Evolutionary conservation across 108 stramenopile genomes (phyloP).

Genomic region (Cylindrotheca closterium): DNA sequence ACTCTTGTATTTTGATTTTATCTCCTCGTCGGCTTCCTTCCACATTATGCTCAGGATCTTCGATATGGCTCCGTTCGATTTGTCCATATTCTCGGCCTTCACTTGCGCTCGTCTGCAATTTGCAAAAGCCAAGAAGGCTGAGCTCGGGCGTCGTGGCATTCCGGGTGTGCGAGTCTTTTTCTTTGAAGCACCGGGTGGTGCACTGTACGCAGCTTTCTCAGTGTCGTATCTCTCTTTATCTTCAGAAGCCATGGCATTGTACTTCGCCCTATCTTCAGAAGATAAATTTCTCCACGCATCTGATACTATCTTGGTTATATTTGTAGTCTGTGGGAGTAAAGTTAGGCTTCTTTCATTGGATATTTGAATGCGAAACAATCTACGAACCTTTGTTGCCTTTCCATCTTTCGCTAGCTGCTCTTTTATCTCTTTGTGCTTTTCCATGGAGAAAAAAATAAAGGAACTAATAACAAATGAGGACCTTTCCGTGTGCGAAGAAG

Average conservation of each 20-base stretch:
- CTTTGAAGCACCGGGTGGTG: conserved; percentile 25
- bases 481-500: neutral
- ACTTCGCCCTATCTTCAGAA: conserved; percentile 31
- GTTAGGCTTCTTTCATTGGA: neutral
- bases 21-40: conserved; percentile 30
- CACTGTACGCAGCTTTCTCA: conserved; percentile 39
- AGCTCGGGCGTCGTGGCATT: conserved; percentile 44
- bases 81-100: conserved; percentile 31
- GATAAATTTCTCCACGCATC: conserved; percentile 40
- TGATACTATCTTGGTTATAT: conserved; percentile 36
- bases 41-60: conserved; percentile 41
- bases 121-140: conserved; percentile 41
- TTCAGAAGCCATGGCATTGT: conserved; percentile 38
- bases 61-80: conserved; percentile 33
- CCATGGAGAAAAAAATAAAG: conserved; percentile 52
- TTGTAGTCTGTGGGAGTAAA: conserved; percentile 8
- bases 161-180: conserved; percentile 18
- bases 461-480: conserved; percentile 16
- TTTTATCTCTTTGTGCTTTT: conserved; percentile 39
- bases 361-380: neutral
- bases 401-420: conserved; percentile 11
- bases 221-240: conserved; percentile 46
- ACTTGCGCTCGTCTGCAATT: conserved; percentile 36
- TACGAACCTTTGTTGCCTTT: conserved; percentile 12
- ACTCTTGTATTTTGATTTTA: conserved; percentile 18